phyloP scores from a whole-genome alignment of 83 land plant genomes.

The Diphasiastrum complanatum region DNA sequence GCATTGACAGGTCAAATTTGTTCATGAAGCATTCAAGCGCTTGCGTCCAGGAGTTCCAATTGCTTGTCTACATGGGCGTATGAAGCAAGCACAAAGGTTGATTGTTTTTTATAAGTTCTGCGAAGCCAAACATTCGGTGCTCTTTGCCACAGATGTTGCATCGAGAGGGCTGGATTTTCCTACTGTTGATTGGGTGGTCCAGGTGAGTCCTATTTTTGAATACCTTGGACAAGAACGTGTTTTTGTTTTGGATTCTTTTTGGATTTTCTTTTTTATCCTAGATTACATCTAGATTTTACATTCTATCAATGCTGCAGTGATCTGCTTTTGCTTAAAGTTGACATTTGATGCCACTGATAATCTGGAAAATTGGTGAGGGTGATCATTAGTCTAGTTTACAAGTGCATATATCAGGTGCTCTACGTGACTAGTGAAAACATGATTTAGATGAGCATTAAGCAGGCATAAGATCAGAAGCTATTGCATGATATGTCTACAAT shows the following conservation, averaged over 20 bases:
- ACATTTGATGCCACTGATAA: no score
- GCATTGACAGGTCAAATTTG: slow-evolving; percentile 66
- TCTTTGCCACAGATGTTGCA: slow-evolving; percentile 91
- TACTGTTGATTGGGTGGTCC: slow-evolving; percentile 95
- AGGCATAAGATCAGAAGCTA: no score
- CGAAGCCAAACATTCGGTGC: slow-evolving; percentile 60
- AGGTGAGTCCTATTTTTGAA: slow-evolving; percentile 37
- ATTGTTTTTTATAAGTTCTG: slow-evolving; percentile 58
- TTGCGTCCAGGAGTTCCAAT: slow-evolving; percentile 88
- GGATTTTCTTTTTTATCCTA: neutral
- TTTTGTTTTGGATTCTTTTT: no score
- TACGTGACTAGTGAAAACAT: no score
- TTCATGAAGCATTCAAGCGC: slow-evolving; percentile 75
- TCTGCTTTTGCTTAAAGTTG: no score
- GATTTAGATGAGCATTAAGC: no score
- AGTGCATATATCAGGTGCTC: no score
- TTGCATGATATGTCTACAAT: no score
- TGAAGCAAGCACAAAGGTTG: slow-evolving; percentile 73
- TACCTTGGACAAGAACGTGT: neutral
- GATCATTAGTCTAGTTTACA: no score
- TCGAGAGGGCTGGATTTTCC: slow-evolving; percentile 96
- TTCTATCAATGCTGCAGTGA: no score
- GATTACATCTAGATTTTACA: no score
- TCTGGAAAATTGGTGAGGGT: no score
- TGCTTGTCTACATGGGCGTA: slow-evolving; percentile 78